phyloP scores from a whole-genome alignment of 1,139 yeast genomes.

The Kurtzmaniella quercitrusa region DNA sequence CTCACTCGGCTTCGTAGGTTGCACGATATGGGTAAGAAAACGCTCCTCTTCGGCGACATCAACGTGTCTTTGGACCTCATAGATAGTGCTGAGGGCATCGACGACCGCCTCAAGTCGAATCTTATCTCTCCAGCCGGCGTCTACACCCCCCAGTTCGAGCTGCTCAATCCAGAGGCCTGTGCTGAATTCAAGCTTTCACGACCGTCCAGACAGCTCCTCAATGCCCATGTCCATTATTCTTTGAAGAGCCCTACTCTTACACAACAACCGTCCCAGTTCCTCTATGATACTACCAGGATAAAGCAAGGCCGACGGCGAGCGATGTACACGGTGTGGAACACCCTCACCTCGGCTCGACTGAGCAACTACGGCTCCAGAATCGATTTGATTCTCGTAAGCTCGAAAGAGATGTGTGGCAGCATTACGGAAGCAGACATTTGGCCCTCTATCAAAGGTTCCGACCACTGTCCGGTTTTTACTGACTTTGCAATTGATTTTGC shows the following conservation, averaged over 20 bases:
- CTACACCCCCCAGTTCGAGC: conserved; percentile 34
- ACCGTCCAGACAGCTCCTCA: conserved; percentile 40
- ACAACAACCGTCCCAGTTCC: conserved; percentile 19
- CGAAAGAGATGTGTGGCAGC: conserved; percentile 27
- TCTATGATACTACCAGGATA: conserved; percentile 64
- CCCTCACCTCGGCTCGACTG: conserved; percentile 71
- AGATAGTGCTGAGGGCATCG: conserved; percentile 74
- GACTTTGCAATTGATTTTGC: conserved; percentile 44
- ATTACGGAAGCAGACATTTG: conserved; percentile 57
- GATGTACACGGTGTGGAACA: conserved; percentile 93
- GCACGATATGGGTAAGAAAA: conserved; percentile 49
- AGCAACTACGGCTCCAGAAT: conserved; percentile 85
- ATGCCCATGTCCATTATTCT: conserved; percentile 18
- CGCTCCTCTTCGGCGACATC: conserved; percentile 82
- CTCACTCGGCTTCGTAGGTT: conserved; percentile 59
- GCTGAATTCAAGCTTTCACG: conserved; percentile 37
- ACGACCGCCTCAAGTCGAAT: conserved; percentile 30
- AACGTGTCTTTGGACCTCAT: conserved; percentile 76
- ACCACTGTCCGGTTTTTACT: conserved; percentile 87
- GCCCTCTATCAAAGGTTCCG: conserved; percentile 76
- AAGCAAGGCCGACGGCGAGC: conserved; percentile 53
- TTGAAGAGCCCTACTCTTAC: not conserved
- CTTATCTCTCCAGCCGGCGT: conserved; percentile 17
- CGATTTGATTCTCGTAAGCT: conserved; percentile 60
- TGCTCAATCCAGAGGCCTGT: conserved; percentile 31